A percentile compares a stretch with the other conserved stretches of the same genome.
phyloP scores from a whole-genome alignment of 768 basidiomycete species.

The Phlebiopsis flavidoalba region DNA sequence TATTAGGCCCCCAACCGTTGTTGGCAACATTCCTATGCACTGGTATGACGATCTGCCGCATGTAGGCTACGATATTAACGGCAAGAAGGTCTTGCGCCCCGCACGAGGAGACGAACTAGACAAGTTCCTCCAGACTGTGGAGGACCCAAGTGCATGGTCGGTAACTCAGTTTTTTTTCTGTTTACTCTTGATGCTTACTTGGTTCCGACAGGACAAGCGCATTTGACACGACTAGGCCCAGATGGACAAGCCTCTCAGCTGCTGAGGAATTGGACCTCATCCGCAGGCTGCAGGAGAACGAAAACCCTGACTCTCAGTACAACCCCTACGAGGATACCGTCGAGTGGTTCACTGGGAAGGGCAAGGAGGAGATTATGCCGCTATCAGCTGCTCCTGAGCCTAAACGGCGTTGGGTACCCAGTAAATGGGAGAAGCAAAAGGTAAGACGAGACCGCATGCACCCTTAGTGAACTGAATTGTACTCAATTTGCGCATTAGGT shows the following conservation, averaged over 20 bases:
- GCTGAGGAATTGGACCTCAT: slow-evolving; percentile 96
- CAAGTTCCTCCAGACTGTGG: slow-evolving; percentile 91
- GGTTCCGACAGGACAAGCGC: slow-evolving; percentile 68
- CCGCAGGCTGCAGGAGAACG: slow-evolving; percentile 79
- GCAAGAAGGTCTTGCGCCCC: slow-evolving; percentile 89
- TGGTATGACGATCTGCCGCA: slow-evolving; percentile 99
- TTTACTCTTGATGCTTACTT: not conserved
- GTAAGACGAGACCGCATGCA: slow-evolving; percentile 32
- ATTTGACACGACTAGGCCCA: slow-evolving; percentile 86
- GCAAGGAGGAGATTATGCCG: slow-evolving; percentile 93
- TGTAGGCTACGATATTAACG: slow-evolving; percentile 93
- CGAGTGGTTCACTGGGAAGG: slow-evolving; percentile 97
- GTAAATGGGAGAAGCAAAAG: slow-evolving; percentile 99
- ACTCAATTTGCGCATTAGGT: slow-evolving; percentile 44
- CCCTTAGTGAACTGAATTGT: not conserved
- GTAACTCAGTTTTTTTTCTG: slow-evolving; percentile 17
- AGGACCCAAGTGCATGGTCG: slow-evolving; percentile 87
- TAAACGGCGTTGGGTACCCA: slow-evolving; percentile 93
- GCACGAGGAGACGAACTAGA: slow-evolving; percentile 96
- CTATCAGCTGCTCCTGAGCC: slow-evolving; percentile 89
- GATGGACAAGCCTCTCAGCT: slow-evolving; percentile 77
- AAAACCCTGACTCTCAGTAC: slow-evolving; percentile 87
- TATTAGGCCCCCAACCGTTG: slow-evolving; percentile 84
- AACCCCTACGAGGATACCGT: slow-evolving; percentile 91
- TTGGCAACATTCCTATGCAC: slow-evolving; percentile 93